Conservation (phyloP, 176 grass and related monocot genomes). For the Cocos nucifera region DNA sequence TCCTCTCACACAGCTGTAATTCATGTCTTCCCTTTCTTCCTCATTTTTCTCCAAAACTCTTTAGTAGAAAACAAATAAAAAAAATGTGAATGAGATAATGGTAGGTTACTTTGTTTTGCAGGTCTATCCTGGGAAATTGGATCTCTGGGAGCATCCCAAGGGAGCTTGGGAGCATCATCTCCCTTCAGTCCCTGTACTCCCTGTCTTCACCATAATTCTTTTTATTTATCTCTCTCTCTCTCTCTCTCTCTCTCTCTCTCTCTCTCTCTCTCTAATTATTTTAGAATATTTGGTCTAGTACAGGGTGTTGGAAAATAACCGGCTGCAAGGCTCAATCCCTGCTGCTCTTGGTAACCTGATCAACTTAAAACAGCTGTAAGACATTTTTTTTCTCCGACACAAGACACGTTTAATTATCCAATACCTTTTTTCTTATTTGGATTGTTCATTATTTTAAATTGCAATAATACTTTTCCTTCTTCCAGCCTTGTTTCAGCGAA, state of each 20-base stretch:
- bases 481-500: slow-evolving; percentile 4
- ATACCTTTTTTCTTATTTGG: no score
- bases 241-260: no score
- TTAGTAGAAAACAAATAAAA: no score
- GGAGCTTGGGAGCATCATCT: slow-evolving; percentile 4
- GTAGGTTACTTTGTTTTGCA: neutral
- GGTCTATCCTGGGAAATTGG: slow-evolving; percentile 12
- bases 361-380: slow-evolving; percentile 12
- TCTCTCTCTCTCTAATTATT: neutral
- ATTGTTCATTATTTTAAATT: no score
- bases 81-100: no score
- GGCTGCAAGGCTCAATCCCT: slow-evolving; percentile 5
- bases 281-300: no score
- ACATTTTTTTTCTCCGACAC: neutral
- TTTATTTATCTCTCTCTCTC: neutral
- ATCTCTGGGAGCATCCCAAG: slow-evolving; percentile 8
- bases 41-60: no score
- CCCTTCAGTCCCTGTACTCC: slow-evolving; percentile 9
- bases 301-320: slow-evolving; percentile 11
- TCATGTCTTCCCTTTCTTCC: neutral
- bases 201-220: neutral
- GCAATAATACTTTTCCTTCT: neutral
- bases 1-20: slow-evolving; percentile 9
- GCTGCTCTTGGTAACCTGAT: slow-evolving; percentile 1
- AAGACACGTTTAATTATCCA: no score